These are phyloP conservation scores for Talaromyces islandicus DNA, from an alignment of 2,329 filamentous ascomycete genomes.

Conservation along the genomic window DNA sequence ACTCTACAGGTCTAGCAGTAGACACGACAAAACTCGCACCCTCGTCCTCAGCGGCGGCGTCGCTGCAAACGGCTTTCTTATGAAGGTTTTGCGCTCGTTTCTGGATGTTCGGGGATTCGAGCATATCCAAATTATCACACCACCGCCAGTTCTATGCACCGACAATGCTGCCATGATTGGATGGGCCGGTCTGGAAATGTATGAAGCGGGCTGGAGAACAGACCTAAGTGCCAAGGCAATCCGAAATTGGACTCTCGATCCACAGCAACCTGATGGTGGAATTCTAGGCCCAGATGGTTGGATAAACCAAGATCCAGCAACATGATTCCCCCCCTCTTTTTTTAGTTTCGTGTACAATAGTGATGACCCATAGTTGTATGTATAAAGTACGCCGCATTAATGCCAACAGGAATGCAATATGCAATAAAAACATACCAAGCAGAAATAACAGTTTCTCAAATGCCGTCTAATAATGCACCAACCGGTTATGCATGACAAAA, in stretches of 20 bases:
- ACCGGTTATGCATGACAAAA: background rate
- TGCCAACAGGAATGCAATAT: background rate
- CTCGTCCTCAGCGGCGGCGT: conserved; percentile 88
- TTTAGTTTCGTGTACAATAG: conserved; percentile 14
- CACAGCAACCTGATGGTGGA: conserved; percentile 54
- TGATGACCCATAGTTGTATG: conserved; percentile 13
- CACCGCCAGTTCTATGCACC: conserved; percentile 74
- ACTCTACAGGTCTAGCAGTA: background rate
- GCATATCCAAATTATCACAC: conserved; percentile 60
- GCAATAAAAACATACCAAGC: background rate
- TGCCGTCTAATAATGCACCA: background rate
- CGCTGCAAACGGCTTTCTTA: conserved; percentile 74
- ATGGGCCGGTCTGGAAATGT: conserved; percentile 94
- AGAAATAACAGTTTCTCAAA: background rate
- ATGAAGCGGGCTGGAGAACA: conserved; percentile 64
- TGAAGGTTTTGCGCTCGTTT: conserved; percentile 56
- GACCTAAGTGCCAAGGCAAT: conserved; percentile 55
- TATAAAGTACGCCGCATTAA: background rate
- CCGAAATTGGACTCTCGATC: conserved; percentile 70
- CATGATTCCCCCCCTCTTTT: background rate
- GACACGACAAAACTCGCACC: conserved; percentile 42
- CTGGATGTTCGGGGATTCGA: conserved; percentile 63
- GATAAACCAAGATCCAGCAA: conserved; percentile 28
- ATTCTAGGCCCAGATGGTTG: conserved; percentile 58
- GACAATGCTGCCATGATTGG: conserved; percentile 98